Percentiles rank a stretch among this genome's conserved stretches.
phyloP scores from a whole-genome alignment of 2,329 filamentous ascomycete genomes.

The Talaromyces atroroseus region DNA sequence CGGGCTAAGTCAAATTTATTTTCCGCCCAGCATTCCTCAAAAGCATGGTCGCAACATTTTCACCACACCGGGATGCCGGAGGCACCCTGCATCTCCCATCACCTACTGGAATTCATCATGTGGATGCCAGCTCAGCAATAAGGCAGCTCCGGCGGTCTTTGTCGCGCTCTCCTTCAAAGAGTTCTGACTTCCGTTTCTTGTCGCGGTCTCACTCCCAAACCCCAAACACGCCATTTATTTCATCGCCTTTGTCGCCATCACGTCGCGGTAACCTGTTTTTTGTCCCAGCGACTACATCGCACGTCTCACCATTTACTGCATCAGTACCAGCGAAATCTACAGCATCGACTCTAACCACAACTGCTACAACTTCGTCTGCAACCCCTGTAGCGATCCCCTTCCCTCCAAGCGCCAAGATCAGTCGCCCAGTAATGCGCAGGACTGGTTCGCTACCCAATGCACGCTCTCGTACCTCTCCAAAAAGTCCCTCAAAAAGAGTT shows the following conservation, averaged over 20 bases:
- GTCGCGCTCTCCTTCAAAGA: constrained; percentile 88
- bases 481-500: constrained; percentile 74
- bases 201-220: constrained; percentile 43
- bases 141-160: constrained; percentile 79
- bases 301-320: constrained; percentile 15
- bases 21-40: constrained; percentile 9
- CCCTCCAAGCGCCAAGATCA: constrained; percentile 60
- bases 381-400: constrained; percentile 55
- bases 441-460: constrained; percentile 22
- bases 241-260: constrained; percentile 12
- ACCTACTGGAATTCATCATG: constrained; percentile 74
- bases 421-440: constrained; percentile 40
- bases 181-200: constrained; percentile 61
- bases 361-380: background rate
- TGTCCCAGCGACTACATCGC: constrained; percentile 36
- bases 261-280: constrained; percentile 46
- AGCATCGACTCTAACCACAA: background rate
- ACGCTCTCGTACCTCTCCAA: constrained; percentile 65
- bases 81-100: constrained; percentile 83
- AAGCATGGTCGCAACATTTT: constrained; percentile 44
- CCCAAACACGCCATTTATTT: constrained; percentile 34
- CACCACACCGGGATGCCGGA: constrained; percentile 51
- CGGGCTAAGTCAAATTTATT: background rate
- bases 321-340: background rate
- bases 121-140: constrained; percentile 76